A percentile compares a stretch with the other conserved stretches of the same genome.
Evolutionary conservation across 495 filamentous ascomycete species (phyloP).

Genomic region (Apodospora peruviana): DNA sequence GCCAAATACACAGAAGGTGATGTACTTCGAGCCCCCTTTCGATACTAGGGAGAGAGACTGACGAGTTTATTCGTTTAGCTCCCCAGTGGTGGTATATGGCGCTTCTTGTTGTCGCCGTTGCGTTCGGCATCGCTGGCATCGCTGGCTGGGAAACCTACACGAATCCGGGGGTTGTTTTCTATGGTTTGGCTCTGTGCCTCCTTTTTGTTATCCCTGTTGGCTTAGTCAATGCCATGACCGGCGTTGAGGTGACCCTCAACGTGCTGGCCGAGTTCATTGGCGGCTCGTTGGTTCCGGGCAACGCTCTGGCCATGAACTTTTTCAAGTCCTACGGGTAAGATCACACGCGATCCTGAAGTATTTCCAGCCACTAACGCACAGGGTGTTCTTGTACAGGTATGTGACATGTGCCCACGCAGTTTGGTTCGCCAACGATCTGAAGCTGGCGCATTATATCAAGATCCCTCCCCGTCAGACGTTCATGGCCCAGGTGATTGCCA

Average conservation of each 20-base stretch:
- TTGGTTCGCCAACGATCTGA: constrained; percentile 33
- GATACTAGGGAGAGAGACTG: no score
- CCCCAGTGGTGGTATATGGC: constrained; percentile 34
- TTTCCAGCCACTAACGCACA: neutral
- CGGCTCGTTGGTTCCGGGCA: constrained; percentile 26
- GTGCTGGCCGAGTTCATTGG: constrained; percentile 39
- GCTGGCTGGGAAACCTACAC: constrained; percentile 31
- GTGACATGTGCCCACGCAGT: constrained; percentile 29
- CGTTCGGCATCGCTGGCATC: constrained; percentile 26
- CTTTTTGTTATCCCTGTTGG: constrained; percentile 34
- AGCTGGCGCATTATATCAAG: constrained; percentile 38
- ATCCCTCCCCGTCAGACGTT: constrained; percentile 36
- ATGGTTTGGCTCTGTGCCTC: constrained; percentile 30
- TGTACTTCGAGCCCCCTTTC: no score
- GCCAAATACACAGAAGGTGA: constrained; percentile 25
- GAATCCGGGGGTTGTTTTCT: constrained; percentile 30
- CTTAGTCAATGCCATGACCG: constrained; percentile 35
- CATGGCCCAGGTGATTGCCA: constrained; percentile 29
- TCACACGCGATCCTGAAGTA: neutral
- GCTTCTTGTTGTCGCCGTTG: constrained; percentile 24
- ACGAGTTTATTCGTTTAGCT: constrained; percentile 15
- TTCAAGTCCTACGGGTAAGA: constrained; percentile 33
- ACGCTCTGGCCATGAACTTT: constrained; percentile 36
- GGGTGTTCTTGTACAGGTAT: constrained; percentile 10
- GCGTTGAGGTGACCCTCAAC: constrained; percentile 30